Evolutionary conservation across 2,329 filamentous ascomycete genomes (phyloP).

Genomic region (Exophiala phaeomuriformis): DNA sequence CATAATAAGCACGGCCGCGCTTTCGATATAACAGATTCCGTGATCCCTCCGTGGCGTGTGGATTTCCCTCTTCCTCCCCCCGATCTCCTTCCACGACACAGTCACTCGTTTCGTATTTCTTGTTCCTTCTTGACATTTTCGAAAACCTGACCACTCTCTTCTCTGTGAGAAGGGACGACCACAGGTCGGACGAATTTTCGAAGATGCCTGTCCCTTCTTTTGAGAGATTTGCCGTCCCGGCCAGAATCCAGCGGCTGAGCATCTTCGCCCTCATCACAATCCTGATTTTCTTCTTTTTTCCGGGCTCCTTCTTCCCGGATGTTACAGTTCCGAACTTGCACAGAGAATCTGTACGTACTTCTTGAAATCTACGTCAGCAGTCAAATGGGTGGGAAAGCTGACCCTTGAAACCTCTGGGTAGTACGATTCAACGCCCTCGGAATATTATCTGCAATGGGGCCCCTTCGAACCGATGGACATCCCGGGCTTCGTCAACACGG

Average conservation of each 20-base stretch:
- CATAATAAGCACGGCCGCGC: too few species aligned
- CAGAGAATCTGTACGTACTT: slow-evolving; percentile 3
- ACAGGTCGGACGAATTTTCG: not conserved
- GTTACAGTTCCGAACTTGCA: slow-evolving; percentile 7
- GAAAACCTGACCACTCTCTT: not conserved
- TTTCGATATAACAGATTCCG: slow-evolving; percentile 14
- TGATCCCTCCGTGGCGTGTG: slow-evolving; percentile 2
- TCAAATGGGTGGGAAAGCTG: too few species aligned
- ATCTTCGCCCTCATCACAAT: slow-evolving; percentile 14
- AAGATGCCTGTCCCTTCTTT: slow-evolving; percentile 17
- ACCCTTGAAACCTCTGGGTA: not conserved
- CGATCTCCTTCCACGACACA: not conserved
- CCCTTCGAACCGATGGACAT: slow-evolving; percentile 19
- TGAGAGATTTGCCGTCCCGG: slow-evolving; percentile 17
- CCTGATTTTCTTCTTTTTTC: slow-evolving; percentile 16
- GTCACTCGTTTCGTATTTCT: not conserved
- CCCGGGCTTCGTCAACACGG: slow-evolving; percentile 20
- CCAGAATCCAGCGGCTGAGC: slow-evolving; percentile 16
- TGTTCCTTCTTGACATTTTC: slow-evolving; percentile 2
- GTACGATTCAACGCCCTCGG: slow-evolving; percentile 11
- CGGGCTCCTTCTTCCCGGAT: slow-evolving; percentile 13
- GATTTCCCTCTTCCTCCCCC: not conserved
- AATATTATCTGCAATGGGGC: slow-evolving; percentile 22
- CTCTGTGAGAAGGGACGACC: slow-evolving; percentile 2
- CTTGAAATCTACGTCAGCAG: not conserved